These are phyloP conservation scores for Pyropia yezoensis DNA, from an alignment of 23 red algal genomes.

Conservation along the genomic window DNA sequence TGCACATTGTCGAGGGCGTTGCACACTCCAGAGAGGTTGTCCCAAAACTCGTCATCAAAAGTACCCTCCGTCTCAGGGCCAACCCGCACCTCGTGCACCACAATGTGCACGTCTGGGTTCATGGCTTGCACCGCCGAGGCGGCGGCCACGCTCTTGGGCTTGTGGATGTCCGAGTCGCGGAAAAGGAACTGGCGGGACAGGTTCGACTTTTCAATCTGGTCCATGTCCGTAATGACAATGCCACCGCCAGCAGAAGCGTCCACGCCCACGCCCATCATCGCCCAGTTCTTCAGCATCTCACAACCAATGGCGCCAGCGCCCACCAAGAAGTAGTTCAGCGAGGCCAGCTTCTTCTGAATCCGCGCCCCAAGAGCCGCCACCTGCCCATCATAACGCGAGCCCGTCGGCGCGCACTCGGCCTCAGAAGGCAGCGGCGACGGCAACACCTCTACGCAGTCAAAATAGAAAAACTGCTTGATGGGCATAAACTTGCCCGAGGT, in stretches of 20 bases:
- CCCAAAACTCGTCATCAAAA: constrained; percentile 98
- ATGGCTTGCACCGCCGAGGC: constrained; percentile 50
- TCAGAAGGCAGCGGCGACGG: constrained; percentile 61
- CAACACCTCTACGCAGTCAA: constrained; percentile 78
- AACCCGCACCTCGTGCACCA: constrained; percentile 63
- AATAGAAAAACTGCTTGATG: constrained; percentile 87
- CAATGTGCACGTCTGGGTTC: constrained; percentile 72
- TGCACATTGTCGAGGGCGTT: constrained; percentile 98
- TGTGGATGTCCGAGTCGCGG: constrained; percentile 87
- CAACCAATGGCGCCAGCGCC: constrained; percentile 96
- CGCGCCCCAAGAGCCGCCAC: constrained; percentile 69
- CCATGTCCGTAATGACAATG: constrained; percentile 97
- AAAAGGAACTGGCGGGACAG: constrained; percentile 95
- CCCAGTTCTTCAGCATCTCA: constrained; percentile 95
- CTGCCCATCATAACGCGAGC: constrained; percentile 92
- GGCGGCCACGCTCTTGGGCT: constrained; percentile 79
- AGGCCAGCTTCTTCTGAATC: constrained; percentile 60
- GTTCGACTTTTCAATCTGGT: constrained; percentile 93
- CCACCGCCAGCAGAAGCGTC: constrained; percentile 22
- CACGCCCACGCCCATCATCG: constrained; percentile 84
- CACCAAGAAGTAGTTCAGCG: constrained; percentile 87
- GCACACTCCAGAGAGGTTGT: constrained; percentile 78
- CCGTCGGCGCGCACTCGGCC: constrained; percentile 44
- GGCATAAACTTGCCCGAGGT: constrained; percentile 92
- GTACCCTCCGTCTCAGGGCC: constrained; percentile 85